These are phyloP conservation scores for Chimonanthus salicifolius DNA, from an alignment of 164 flowering plant genomes.

Conservation along the genomic window DNA sequence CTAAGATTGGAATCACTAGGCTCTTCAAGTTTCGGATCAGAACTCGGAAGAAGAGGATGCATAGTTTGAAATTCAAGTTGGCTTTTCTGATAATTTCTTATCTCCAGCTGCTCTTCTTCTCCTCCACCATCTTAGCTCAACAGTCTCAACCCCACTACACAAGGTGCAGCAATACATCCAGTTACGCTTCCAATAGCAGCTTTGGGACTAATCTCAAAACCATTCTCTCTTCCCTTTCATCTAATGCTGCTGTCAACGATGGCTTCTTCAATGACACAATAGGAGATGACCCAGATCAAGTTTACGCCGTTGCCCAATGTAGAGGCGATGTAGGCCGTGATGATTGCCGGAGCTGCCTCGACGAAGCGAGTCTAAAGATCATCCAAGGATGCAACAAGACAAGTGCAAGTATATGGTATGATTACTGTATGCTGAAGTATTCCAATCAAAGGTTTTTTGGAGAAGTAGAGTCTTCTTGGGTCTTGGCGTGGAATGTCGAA, in stretches of 20 bases:
- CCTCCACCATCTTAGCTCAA: too few species aligned
- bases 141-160: too few species aligned
- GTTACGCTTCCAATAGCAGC: not conserved
- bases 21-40: too few species aligned
- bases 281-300: not conserved
- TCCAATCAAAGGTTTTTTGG: slow-evolving; percentile 10
- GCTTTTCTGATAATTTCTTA: too few species aligned
- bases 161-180: not conserved
- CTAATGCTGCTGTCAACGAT: not conserved
- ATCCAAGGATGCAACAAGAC: not conserved
- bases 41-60: too few species aligned
- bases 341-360: not conserved
- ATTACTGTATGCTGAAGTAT: slow-evolving; percentile 20
- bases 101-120: too few species aligned
- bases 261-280: not conserved
- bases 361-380: not conserved
- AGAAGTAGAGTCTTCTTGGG: not conserved
- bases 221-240: not conserved
- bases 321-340: not conserved
- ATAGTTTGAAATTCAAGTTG: too few species aligned
- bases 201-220: not conserved
- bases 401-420: slow-evolving; percentile 16
- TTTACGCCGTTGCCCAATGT: slow-evolving; percentile 1
- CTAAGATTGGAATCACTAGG: too few species aligned
- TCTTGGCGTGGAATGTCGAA: not conserved